Evolutionary conservation across 2,329 filamentous ascomycete species (phyloP).

Genomic region (Colletotrichum lentis): DNA sequence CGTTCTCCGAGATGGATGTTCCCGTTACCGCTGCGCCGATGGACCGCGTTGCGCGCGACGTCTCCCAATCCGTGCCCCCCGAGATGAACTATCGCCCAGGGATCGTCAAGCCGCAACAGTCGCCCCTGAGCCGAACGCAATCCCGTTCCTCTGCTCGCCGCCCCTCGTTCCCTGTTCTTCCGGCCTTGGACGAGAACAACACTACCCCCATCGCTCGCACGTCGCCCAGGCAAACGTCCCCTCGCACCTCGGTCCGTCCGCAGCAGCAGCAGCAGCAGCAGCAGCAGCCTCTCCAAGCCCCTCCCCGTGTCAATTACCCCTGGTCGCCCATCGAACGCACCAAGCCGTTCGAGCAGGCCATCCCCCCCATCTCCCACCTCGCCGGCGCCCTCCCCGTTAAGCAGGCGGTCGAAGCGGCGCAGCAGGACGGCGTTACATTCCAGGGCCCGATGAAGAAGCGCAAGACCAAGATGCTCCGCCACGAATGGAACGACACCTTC

Average conservation of each 20-base stretch:
- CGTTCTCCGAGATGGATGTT: conserved; percentile 89
- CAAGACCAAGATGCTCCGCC: conserved; percentile 84
- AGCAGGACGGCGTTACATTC: conserved; percentile 67
- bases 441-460: conserved; percentile 95
- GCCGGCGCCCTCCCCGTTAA: conserved; percentile 39
- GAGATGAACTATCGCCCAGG: conserved; percentile 81
- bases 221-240: conserved; percentile 49
- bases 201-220: conserved; percentile 51
- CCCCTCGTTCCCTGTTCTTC: conserved; percentile 73
- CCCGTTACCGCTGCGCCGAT: conserved; percentile 77
- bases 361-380: conserved; percentile 47
- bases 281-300: conserved; percentile 57
- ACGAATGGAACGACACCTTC: conserved; percentile 94
- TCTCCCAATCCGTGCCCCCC: conserved; percentile 90
- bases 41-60: conserved; percentile 78
- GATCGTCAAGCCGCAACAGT: conserved; percentile 45
- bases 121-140: conserved; percentile 55
- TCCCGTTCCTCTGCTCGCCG: conserved; percentile 68
- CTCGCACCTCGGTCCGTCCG: conserved; percentile 47
- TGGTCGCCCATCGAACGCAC: conserved; percentile 61
- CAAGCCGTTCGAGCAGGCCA: conserved; percentile 55
- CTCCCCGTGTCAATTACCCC: conserved; percentile 63
- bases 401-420: conserved; percentile 43
- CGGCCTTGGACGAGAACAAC: conserved; percentile 72
- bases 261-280: conserved; percentile 37